phyloP scores from a whole-genome alignment of 805 yeast species.

The Nakazawaea ernobii region DNA sequence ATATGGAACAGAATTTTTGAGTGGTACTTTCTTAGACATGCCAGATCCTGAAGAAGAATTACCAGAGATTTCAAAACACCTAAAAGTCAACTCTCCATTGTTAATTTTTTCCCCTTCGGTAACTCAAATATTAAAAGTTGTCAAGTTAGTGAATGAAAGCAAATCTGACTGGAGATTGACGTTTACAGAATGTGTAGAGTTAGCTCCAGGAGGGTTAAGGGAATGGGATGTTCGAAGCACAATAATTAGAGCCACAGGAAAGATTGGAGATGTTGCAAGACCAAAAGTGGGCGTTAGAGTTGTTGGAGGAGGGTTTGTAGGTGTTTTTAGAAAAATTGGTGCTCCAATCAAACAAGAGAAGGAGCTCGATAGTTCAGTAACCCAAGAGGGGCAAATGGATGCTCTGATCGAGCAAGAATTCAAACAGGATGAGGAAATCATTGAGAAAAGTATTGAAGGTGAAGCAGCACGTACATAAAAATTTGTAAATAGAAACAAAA shows the following conservation, averaged over 20 bases:
- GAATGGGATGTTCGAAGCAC: slow-evolving; percentile 45
- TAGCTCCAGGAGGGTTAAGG: slow-evolving; percentile 45
- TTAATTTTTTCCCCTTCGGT: slow-evolving; percentile 43
- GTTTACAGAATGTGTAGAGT: slow-evolving; percentile 33
- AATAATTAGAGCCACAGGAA: slow-evolving; percentile 32
- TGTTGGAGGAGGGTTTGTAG: slow-evolving; percentile 48
- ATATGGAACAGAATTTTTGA: slow-evolving; percentile 20
- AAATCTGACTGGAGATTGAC: slow-evolving; percentile 25
- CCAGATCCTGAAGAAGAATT: slow-evolving; percentile 35
- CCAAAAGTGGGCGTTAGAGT: slow-evolving; percentile 43
- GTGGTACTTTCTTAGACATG: slow-evolving; percentile 43
- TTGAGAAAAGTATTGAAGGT: neutral
- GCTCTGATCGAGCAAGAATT: neutral
- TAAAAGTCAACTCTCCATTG: slow-evolving; percentile 37
- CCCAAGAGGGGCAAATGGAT: neutral
- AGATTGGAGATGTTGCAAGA: slow-evolving; percentile 37
- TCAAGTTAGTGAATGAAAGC: slow-evolving; percentile 24
- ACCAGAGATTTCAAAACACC: slow-evolving; percentile 22
- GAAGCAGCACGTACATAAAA: neutral
- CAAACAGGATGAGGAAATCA: neutral
- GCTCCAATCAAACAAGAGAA: slow-evolving; percentile 16
- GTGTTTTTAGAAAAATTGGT: slow-evolving; percentile 31
- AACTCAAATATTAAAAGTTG: slow-evolving; percentile 38
- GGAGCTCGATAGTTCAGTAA: neutral
- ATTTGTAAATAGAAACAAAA: neutral